Base-by-base conservation (phyloP, 345 rosid species). In the Physaria fendleri region DNA sequence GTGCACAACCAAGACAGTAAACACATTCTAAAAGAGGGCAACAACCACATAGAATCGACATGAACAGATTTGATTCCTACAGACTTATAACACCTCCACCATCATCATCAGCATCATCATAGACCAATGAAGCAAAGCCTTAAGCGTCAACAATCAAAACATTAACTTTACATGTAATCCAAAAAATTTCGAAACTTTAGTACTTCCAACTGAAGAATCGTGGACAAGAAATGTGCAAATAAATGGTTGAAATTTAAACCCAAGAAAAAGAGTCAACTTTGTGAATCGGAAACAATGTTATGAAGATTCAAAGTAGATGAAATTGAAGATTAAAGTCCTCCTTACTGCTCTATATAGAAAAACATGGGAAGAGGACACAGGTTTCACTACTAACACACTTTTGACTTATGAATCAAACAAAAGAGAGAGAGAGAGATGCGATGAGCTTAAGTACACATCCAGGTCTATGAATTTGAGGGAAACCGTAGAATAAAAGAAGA, bases 1-100 rank as follows among this genome's bases (percentile, higher is more conserved):
- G 94, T 5, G 91, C 85, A 59, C 99, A 89, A n/a, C 94, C 97
- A 39, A 89, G 79, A 58, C 99, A 93, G 74, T 87, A 89, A 3
- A 93, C 94, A 25, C 97, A 85, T 76, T 93, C 97, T 2, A 93
- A 87, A 48, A 93, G 76, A 33, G 97, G 99, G 56, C 74, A 70
- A 47, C 83, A 40, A 44, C 99, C 95, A 50, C 97, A 93, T 56
- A 89, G 0, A 46, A 86, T 76, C 32, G 94, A 93, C 99, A 92
- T 92, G 15, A 49, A 64, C 33, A 46, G 33, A 22, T 8, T 59
- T 6, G 23, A 56, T 10, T 35, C 71, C 14, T 39, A 57, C 41
- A 56, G 20, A 32, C 39, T 22, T 48, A 59, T 28, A 18, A 34
- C 35, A 54, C 7, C n/a, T n/a, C n/a, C n/a, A n/a, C n/a, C n/a